Evolutionary conservation across 2,329 filamentous ascomycete species (phyloP), one percentile per base, ranked within the genome.

Genomic region (Tolypocladium album): DNA sequence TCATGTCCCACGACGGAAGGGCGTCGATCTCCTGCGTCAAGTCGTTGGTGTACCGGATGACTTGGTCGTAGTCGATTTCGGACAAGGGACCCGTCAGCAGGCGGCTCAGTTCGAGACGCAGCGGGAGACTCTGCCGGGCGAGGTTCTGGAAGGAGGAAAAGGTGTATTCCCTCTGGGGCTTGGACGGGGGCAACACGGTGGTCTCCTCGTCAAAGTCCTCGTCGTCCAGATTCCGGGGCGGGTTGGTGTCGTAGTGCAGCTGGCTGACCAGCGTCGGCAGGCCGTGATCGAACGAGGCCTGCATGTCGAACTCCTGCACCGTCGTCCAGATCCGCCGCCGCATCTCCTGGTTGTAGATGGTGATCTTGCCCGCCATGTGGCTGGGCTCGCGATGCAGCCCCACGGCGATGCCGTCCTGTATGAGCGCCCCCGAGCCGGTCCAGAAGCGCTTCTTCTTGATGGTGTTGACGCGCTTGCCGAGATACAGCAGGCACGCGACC

Each of bases 381-480:
- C 80, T 79, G 3, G 82, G 82, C 66, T 86, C 83, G 22, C 81
- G 79, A 65, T 86, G 83, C 55, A 86, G 74, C 20, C 82, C 83
- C 38, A 85, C 79, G 2, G 79, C 79, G 60, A 86, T 80, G 59
- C 80, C 82, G 58, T 85, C 80, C 56, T 82, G 81, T 17, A 84
- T 78, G 60, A 86, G 73, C 6, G 78, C 75, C 0, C 83, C 82
- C 1, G 83, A 76, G 45, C 78, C 76, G 20, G 81, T 83, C 83
- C 83, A 86, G 69, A 83, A 85, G 15, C 82, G 76, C 76, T 86
- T 86, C 77, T 86, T 86, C 74, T 85, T 84, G 64, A 86, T 79
- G 2, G 80, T 82, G 70, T 86, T 86, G 63, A 85, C 79, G 38
- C 81, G 76, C 74, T 85, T 86, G 52, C 80, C 82, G 2, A 86